Percentiles rank a stretch among this genome's conserved stretches.
Evolutionary conservation across 176 grass and related monocot species (phyloP).

Genomic region (Leersia perrieri): DNA sequence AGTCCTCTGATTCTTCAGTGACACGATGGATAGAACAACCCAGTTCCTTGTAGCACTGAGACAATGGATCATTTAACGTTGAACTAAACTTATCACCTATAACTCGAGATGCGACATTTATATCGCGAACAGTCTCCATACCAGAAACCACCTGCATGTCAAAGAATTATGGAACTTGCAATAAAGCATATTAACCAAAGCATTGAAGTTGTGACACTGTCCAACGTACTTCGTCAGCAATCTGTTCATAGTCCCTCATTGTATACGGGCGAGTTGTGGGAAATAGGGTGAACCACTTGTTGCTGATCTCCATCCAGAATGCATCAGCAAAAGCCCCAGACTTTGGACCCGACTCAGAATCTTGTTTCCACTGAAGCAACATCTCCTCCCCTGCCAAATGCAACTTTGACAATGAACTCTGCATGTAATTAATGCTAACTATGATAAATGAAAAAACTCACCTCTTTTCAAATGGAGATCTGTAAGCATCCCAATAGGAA

Average conservation of each 20-base stretch:
- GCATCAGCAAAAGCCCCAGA: slow-evolving; percentile 17
- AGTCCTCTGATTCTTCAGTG: slow-evolving; percentile 60
- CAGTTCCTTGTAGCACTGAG: slow-evolving; percentile 54
- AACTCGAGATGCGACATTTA: slow-evolving; percentile 71
- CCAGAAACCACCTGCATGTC: slow-evolving; percentile 61
- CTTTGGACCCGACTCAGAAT: slow-evolving; percentile 26
- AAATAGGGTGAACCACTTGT: slow-evolving; percentile 84
- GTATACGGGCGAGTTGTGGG: slow-evolving; percentile 61
- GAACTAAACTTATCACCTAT: slow-evolving; percentile 42
- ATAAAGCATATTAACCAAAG: not conserved
- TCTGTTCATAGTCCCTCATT: slow-evolving; percentile 49
- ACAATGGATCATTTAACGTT: slow-evolving; percentile 61
- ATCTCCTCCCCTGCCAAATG: slow-evolving; percentile 55
- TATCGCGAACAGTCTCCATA: slow-evolving; percentile 64
- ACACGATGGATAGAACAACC: slow-evolving; percentile 56
- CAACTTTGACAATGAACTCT: not conserved
- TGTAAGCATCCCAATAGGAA: slow-evolving; percentile 74
- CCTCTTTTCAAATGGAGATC: slow-evolving; percentile 76
- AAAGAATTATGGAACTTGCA: not conserved
- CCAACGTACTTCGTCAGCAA: slow-evolving; percentile 56
- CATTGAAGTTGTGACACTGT: not conserved
- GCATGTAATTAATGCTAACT: not conserved
- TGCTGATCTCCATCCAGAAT: slow-evolving; percentile 59
- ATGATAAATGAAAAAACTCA: slow-evolving; percentile 19
- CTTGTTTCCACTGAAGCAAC: slow-evolving; percentile 45